Base-by-base conservation (phyloP, 1,139 yeast genomes). In the Debaryomyces udenii region DNA sequence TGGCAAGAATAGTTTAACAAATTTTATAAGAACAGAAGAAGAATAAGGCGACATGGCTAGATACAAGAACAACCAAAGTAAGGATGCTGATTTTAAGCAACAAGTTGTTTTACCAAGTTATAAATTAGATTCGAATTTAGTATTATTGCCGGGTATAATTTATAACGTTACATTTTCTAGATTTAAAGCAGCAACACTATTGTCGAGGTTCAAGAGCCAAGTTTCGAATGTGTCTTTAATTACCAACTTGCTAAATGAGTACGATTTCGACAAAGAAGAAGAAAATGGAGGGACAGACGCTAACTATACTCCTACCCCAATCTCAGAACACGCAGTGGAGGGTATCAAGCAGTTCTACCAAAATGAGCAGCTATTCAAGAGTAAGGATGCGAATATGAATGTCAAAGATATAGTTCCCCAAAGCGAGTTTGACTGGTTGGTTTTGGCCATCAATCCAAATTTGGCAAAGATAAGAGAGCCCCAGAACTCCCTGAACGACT, bases 81-180 rank as follows among this genome's bases (percentile, higher is more conserved):
- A 26, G 6, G n/a, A 17, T n/a, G n/a, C 35, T 9, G 30, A 26
- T 11, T 16, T 27, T n/a, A 46, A 33, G 14, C 57, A 48, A 36
- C 54, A 47, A 46, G 46, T 63, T 39, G 64, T 62, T 13, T 57
- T 73, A 37, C 78, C 78, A 27, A 63, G 69, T 26, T 72, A 72
- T 52, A 63, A 62, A 40, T 59, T 70, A 29, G 77, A 70, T 52
- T 69, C 75, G 33, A 70, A 66, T 48, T 57, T 80, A 44, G 78
- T 81, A 10, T 66, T 80, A 27, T 56, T 81, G 10, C 87, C 88
- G 1, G 86, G 86, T 0, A 74, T 81, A 37, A 69, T 80, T 22
- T 82, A 81, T 57, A 74, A 78, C 45, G 79, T 81, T 11, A 68
- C 80, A 1, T 76, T 80, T 42, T 62, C 74, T 27, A 62, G 75